phyloP scores from a whole-genome alignment of 176 grass and related monocot species.

The bread wheat (Triticum aestivum) region IWGSC_CS_RefSeq_v2.1 NC_057807.1:660060296-660060795 shows the following conservation, averaged over 20 bases:
- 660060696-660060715: constrained; percentile 79
- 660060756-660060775: constrained; percentile 61
- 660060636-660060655: constrained; percentile 82
- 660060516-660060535: constrained; percentile 77
- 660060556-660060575: constrained; percentile 14
- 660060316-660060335: constrained; percentile 10
- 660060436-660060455: constrained; percentile 91
- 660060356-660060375: constrained; percentile 23
- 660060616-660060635: constrained; percentile 63
- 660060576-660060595: constrained; percentile 28
- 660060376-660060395: constrained; percentile 25
- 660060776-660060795: neutral
- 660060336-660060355: neutral
- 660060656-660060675: constrained; percentile 84
- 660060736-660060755: constrained; percentile 81
- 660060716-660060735: constrained; percentile 72
- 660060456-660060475: constrained; percentile 69
- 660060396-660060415: constrained; percentile 75
- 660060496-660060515: constrained; percentile 69
- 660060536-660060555: constrained; percentile 35
- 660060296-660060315: constrained; percentile 43
- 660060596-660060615: constrained; percentile 36
- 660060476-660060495: constrained; percentile 73
- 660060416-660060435: constrained; percentile 88
- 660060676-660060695: constrained; percentile 97